Conservation (phyloP, 2,329 filamentous ascomycete species). For the Verruconis gallopava region DNA sequence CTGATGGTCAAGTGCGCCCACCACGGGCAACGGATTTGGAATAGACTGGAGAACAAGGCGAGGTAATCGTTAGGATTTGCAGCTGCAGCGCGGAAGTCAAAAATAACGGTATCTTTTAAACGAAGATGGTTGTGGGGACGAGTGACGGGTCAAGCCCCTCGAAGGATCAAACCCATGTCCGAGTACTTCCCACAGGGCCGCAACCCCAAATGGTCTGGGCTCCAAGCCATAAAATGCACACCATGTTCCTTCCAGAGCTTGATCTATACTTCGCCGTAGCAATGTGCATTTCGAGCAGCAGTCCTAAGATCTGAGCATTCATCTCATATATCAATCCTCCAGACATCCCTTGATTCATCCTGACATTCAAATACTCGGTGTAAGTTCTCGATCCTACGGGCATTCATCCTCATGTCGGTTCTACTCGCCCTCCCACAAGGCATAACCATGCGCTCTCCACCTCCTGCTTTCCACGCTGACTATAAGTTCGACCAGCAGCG, state of each 20-base stretch:
- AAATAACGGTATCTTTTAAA: slow-evolving; percentile 4
- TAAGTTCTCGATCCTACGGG: slow-evolving; percentile 1
- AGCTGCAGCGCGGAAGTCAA: too few relatives aligned
- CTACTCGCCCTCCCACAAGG: slow-evolving; percentile 4
- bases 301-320: not conserved
- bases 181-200: not conserved
- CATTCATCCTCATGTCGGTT: not conserved
- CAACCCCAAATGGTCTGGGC: not conserved
- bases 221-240: not conserved
- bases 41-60: not conserved
- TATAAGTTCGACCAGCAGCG: not conserved
- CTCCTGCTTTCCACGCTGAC: slow-evolving; percentile 4
- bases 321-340: slow-evolving; percentile 1
- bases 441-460: slow-evolving; percentile 1
- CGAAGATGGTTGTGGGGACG: not conserved
- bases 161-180: slow-evolving; percentile 1
- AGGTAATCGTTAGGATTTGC: not conserved
- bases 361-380: not conserved
- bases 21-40: not conserved
- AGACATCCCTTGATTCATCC: not conserved
- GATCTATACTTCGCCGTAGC: not conserved
- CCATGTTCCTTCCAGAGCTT: not conserved
- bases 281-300: not conserved
- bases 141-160: not conserved
- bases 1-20: too few relatives aligned